These are phyloP conservation scores for Triticum monococcum DNA, from an alignment of 176 grass and related monocot species.

Conservation along the genomic window DNA sequence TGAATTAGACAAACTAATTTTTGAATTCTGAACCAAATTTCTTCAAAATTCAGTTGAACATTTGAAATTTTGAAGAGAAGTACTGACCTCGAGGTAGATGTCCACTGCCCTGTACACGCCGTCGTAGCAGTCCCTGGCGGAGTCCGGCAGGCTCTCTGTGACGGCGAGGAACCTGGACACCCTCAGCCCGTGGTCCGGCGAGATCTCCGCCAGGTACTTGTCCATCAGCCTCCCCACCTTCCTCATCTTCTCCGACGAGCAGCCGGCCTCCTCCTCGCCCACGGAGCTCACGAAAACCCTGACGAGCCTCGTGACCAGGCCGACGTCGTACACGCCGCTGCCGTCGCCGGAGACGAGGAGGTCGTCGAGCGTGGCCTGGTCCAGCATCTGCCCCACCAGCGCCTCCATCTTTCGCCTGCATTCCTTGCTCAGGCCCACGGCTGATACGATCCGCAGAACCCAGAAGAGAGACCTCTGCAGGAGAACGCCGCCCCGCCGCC, in stretches of 20 bases:
- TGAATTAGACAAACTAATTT: too few species aligned
- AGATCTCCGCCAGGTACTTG: conserved; percentile 92
- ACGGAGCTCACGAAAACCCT: conserved; percentile 69
- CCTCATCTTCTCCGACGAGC: conserved; percentile 50
- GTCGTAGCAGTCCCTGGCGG: conserved; percentile 83
- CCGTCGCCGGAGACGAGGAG: conserved; percentile 68
- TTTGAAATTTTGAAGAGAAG: too few species aligned
- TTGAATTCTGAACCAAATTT: not conserved
- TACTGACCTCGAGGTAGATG: conserved; percentile 80
- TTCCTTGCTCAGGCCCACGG: conserved; percentile 60
- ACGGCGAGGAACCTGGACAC: conserved; percentile 82
- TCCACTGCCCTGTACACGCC: conserved; percentile 93
- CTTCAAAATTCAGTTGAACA: too few species aligned
- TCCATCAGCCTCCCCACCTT: conserved; percentile 84
- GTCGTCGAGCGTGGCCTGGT: conserved; percentile 91
- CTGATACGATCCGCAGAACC: conserved; percentile 64
- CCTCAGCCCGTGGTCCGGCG: conserved; percentile 75
- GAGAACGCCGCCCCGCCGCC: conserved; percentile 62
- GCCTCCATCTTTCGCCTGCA: conserved; percentile 69
- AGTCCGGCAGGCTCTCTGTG: conserved; percentile 77
- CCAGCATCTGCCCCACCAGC: conserved; percentile 70
- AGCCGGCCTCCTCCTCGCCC: conserved; percentile 22
- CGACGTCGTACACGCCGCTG: conserved; percentile 76
- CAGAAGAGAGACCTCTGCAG: conserved; percentile 83
- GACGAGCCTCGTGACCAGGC: conserved; percentile 69